A percentile compares a stretch with the other conserved stretches of the same genome.
phyloP scores from a whole-genome alignment of 2,329 filamentous ascomycete genomes.

The Xylaria polymorpha region DNA sequence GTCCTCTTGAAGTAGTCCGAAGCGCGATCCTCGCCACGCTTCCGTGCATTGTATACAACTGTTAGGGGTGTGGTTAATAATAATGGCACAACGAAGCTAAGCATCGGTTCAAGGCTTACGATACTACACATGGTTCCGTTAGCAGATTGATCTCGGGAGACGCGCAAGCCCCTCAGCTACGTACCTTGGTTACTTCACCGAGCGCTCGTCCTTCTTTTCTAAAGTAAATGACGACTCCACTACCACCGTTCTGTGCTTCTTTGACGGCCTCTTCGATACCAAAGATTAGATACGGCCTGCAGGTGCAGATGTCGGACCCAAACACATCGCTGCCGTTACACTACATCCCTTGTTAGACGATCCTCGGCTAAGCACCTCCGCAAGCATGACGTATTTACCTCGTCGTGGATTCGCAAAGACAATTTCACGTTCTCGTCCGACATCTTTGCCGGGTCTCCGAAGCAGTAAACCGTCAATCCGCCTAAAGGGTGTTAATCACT shows the following conservation, averaged over 20 bases:
- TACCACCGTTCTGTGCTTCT: conserved; percentile 93
- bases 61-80: conserved; percentile 42
- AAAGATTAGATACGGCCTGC: conserved; percentile 93
- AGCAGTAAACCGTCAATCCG: conserved; percentile 95
- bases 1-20: conserved; percentile 96
- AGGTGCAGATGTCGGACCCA: conserved; percentile 97
- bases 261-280: conserved; percentile 98
- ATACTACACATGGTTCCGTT: conserved; percentile 54
- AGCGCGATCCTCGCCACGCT: conserved; percentile 81
- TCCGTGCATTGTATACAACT: conserved; percentile 82
- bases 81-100: conserved; percentile 38
- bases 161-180: conserved; percentile 40
- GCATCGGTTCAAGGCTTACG: conserved; percentile 54
- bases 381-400: conserved; percentile 55
- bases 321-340: conserved; percentile 99
- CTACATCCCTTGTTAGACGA: conserved; percentile 49
- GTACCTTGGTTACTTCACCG: conserved; percentile 94
- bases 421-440: conserved; percentile 84
- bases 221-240: conserved; percentile 98
- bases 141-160: conserved; percentile 46
- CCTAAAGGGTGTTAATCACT: conserved; percentile 56
- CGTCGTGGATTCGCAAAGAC: conserved; percentile 82
- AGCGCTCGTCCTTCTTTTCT: conserved; percentile 95
- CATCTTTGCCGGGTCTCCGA: conserved; percentile 94
- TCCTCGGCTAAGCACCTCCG: conserved; percentile 1